Percentiles rank a stretch among this genome's conserved stretches.
Evolutionary conservation across 805 yeast species (phyloP).

Genomic region (Isabelozyma gotoi): DNA sequence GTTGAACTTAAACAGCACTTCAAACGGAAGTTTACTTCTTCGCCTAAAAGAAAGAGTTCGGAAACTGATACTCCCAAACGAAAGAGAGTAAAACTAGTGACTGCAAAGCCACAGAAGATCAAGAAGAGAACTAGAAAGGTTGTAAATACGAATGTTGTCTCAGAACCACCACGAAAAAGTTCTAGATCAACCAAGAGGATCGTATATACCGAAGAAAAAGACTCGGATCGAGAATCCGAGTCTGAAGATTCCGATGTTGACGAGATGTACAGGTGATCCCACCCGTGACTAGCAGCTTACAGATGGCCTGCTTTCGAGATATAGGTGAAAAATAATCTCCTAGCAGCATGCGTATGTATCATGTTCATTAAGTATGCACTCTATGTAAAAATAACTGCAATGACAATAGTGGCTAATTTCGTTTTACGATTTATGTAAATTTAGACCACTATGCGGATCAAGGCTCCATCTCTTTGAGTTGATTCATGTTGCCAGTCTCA

Average conservation of each 20-base stretch:
- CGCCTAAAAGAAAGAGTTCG: conserved; percentile 10
- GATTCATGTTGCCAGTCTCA: conserved; percentile 43
- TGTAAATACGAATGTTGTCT: too few species aligned
- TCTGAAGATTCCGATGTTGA: neutral
- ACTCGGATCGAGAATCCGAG: conserved; percentile 10
- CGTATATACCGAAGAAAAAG: conserved; percentile 28
- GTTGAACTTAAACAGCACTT: conserved; percentile 32
- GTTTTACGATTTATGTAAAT: too few species aligned
- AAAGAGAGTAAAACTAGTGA: conserved; percentile 19
- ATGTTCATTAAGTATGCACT: too few species aligned
- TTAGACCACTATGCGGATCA: too few species aligned
- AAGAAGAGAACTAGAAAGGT: conserved; percentile 11
- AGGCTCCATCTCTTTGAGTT: conserved; percentile 46
- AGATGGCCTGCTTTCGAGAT: too few species aligned
- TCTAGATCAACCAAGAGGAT: conserved; percentile 31
- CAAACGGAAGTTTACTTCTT: conserved; percentile 19
- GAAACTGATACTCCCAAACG: too few species aligned
- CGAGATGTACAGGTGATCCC: neutral
- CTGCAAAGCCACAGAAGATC: conserved; percentile 10
- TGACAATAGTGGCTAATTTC: too few species aligned
- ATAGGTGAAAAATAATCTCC: too few species aligned
- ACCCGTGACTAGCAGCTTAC: too few species aligned
- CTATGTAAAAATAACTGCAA: too few species aligned
- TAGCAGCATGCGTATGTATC: too few species aligned
- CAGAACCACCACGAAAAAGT: conserved; percentile 46